Conservation (phyloP, 2,329 filamentous ascomycete species). For the Calonectria crousiana region DNA sequence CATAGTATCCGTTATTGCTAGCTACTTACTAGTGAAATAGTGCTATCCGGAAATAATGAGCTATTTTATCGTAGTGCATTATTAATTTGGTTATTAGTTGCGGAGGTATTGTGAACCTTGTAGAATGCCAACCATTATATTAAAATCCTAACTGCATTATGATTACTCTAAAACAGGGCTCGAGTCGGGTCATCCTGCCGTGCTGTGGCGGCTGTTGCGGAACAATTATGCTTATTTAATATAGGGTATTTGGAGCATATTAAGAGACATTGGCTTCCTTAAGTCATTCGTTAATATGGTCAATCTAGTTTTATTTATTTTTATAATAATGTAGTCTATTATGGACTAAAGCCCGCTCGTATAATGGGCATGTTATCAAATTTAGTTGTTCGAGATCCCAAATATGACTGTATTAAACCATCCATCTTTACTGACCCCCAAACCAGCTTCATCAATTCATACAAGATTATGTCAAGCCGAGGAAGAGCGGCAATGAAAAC, state of each 20-base stretch:
- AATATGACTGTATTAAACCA: background rate
- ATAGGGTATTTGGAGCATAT: too few species aligned
- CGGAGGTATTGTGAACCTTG: too few species aligned
- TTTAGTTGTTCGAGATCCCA: background rate
- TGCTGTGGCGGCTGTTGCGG: too few species aligned
- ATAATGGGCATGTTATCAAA: background rate
- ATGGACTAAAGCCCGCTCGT: background rate
- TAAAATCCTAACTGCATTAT: too few species aligned
- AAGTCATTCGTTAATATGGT: too few species aligned
- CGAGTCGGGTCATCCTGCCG: too few species aligned
- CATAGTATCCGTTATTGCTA: background rate
- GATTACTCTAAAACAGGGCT: too few species aligned
- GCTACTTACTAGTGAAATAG: background rate
- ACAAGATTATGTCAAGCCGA: conserved; percentile 36
- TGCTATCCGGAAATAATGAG: background rate
- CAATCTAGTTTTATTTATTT: background rate
- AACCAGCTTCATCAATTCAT: background rate
- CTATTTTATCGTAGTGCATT: background rate
- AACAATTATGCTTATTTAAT: too few species aligned
- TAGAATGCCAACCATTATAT: too few species aligned
- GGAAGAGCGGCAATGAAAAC: conserved; percentile 41
- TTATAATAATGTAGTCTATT: background rate
- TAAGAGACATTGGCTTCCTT: too few species aligned
- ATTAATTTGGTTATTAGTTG: background rate
- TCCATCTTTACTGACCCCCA: background rate